Conservation (phyloP, 257 asterid genomes). For the Datura wrightii region DNA sequence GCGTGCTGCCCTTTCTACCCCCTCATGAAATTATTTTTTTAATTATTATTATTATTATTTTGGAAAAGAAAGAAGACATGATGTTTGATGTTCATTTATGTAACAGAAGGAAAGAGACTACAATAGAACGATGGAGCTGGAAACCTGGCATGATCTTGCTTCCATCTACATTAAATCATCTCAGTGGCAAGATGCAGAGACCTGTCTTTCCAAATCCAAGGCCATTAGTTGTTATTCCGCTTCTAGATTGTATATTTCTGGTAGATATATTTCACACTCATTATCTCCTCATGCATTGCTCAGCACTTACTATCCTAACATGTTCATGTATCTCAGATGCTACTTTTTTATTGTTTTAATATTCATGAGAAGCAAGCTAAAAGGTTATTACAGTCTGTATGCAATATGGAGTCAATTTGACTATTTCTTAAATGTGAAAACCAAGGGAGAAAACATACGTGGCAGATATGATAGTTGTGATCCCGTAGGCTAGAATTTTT, state of each 20-base stretch:
- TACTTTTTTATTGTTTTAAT: background rate
- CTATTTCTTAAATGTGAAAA: background rate
- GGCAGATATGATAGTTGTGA: background rate
- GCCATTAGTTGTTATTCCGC: conserved; percentile 65
- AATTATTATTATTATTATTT: background rate
- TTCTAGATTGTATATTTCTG: conserved; percentile 70
- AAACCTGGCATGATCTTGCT: conserved; percentile 89
- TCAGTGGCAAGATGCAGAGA: conserved; percentile 84
- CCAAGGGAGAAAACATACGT: background rate
- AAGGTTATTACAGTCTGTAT: conserved; percentile 17
- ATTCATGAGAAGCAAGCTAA: background rate
- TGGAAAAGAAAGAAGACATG: background rate
- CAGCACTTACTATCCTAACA: conserved; percentile 20
- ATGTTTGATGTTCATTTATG: background rate
- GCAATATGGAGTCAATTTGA: conserved; percentile 1
- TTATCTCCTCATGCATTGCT: conserved; percentile 17
- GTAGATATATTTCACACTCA: conserved; percentile 45
- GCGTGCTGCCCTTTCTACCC: conserved; percentile 10
- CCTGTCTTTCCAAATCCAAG: conserved; percentile 76
- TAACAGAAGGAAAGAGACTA: conserved; percentile 54
- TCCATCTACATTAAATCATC: conserved; percentile 68
- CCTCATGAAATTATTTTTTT: background rate
- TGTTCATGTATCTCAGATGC: background rate
- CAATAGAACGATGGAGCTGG: conserved; percentile 62
- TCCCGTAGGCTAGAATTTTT: background rate